These are phyloP conservation scores for Dalbergia cochinchinensis DNA, from an alignment of 306 rosid species.

Conservation along the genomic window DNA sequence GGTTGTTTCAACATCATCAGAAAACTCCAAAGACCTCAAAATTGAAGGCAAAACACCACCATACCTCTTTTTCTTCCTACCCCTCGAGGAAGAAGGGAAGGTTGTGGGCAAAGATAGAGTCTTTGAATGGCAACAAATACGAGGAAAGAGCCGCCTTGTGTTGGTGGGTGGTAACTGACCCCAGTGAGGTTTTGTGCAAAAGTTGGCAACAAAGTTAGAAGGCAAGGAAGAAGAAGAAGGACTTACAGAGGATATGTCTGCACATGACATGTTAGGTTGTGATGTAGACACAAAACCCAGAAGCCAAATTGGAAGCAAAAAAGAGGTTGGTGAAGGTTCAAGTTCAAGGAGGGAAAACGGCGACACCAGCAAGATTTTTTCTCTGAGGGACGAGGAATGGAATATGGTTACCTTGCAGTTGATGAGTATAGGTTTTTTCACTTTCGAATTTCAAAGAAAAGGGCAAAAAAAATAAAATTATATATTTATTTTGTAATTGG, in stretches of 20 bases:
- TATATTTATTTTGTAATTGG: too few species aligned
- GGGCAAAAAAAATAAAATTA: too few species aligned
- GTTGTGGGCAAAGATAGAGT: constrained; percentile 48
- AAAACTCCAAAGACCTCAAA: constrained; percentile 55
- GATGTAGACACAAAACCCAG: background rate
- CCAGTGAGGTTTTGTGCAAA: constrained; percentile 34
- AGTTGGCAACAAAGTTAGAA: constrained; percentile 8
- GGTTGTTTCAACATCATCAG: constrained; percentile 53
- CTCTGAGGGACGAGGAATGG: background rate
- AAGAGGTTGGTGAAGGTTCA: background rate
- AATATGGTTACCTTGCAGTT: background rate
- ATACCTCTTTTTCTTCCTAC: constrained; percentile 61
- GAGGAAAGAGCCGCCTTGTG: constrained; percentile 25
- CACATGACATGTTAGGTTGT: constrained; percentile 42
- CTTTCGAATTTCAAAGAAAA: too few species aligned
- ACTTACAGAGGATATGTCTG: constrained; percentile 34
- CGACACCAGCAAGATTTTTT: background rate
- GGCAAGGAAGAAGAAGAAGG: constrained; percentile 18
- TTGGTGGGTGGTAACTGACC: constrained; percentile 14
- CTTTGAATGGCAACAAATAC: constrained; percentile 54
- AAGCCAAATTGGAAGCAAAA: background rate
- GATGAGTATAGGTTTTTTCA: too few species aligned
- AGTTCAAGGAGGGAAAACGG: background rate
- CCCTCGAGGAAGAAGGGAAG: constrained; percentile 37
- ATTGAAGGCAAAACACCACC: constrained; percentile 66